Evolutionary conservation across 2,329 filamentous ascomycete genomes (phyloP), one percentile per base, ranked within the genome.

Genomic region (Clarireedia homoeocarpa): DNA sequence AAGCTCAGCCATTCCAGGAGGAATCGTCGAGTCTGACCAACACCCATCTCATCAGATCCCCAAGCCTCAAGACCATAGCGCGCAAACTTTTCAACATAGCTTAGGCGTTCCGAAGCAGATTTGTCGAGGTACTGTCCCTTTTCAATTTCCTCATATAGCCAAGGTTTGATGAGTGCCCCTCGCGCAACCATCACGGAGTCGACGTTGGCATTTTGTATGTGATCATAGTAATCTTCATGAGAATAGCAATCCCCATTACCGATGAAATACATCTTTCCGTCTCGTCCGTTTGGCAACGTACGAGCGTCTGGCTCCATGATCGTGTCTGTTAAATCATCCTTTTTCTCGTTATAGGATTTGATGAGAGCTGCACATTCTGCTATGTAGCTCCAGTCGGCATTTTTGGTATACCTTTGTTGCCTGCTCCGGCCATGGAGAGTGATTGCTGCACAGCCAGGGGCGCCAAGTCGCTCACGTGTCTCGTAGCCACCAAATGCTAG

Each of bases 151-250:
- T 99, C 94, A 69, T 97, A 99, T 60, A 99, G 78, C 94, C 94
- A 99, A 0, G 94, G 94, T 74, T 99, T 99, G 74, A 97, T 89
- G 57, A 99, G 80, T 9, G 94, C 94, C 56, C 94, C 94, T 59
- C 94, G 88, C n/a, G 86, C 94, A 59, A 97, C 84, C 94, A 99
- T 97, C 69, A 96, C 88, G n/a, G 84, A 84, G 74, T 97, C 92
- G 47, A 97, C 91, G 48, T 83, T 82, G 38, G 89, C 81, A 58
- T 92, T 81, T 48, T 86, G 78, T 40, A 97, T 77, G 66, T 94
- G 85, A 56, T 84, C 75, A 61, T 84, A 84, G 74, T 97, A 97
- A 69, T 97, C 91, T 34, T 85, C 74, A 71, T 97, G 91, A 4
- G 91, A 96, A 74, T 89, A 96, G 72, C 91, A 94, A 73, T 99